Percentiles rank a stretch among this genome's conserved stretches.
phyloP scores from a whole-genome alignment of 768 basidiomycete species.

The Thelephora ganbajun region DNA sequence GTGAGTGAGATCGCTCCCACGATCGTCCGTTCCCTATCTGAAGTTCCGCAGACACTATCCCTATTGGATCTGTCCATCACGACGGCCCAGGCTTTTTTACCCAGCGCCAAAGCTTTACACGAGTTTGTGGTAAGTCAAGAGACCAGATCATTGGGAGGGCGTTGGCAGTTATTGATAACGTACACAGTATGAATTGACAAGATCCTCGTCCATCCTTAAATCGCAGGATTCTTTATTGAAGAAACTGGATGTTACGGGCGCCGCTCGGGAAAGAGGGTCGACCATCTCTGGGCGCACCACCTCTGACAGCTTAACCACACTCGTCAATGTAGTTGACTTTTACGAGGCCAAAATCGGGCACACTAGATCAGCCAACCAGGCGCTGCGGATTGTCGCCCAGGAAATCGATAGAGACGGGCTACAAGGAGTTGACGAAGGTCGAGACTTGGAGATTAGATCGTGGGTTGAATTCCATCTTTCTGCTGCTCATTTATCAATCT shows the following conservation, averaged over 20 bases:
- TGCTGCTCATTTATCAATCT: neutral
- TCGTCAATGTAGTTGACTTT: constrained; percentile 31
- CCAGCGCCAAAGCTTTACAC: constrained; percentile 39
- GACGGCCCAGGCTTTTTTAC: constrained; percentile 39
- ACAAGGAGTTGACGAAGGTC: constrained; percentile 21
- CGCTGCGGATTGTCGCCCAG: constrained; percentile 40
- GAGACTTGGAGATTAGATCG: constrained; percentile 27
- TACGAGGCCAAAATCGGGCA: constrained; percentile 39
- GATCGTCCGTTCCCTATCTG: neutral
- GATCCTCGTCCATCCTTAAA: constrained; percentile 33
- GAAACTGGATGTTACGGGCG: constrained; percentile 19
- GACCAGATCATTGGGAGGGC: neutral
- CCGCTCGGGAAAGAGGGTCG: constrained; percentile 14
- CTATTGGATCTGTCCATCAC: constrained; percentile 38
- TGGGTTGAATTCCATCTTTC: constrained; percentile 14
- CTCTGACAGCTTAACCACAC: constrained; percentile 25
- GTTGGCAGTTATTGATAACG: neutral
- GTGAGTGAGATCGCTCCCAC: constrained; percentile 22
- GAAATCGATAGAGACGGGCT: constrained; percentile 53
- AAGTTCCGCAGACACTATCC: constrained; percentile 27
- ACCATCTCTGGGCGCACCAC: constrained; percentile 18
- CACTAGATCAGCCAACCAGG: constrained; percentile 35
- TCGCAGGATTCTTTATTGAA: constrained; percentile 34
- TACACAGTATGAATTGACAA: constrained; percentile 49
- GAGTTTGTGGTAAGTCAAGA: constrained; percentile 41